Evolutionary conservation across 1,284 basidiomycete species (phyloP), one percentile per base, ranked within the genome.

Genomic region (Chalciporus sp.): DNA sequence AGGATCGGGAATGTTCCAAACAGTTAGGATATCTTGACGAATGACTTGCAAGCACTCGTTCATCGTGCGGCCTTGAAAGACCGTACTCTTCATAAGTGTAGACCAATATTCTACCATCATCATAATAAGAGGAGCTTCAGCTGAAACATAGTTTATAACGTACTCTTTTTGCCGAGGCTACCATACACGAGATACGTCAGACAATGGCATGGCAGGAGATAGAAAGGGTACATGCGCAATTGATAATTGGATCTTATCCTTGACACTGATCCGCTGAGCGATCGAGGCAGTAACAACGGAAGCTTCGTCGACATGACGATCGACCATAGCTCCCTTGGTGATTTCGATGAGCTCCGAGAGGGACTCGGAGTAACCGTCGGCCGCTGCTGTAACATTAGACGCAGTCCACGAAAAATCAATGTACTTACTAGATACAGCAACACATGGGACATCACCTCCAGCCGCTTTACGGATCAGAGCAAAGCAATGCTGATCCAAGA

Each of bases 161-260:
- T 5, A 65, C 68, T 61, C 48, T 61, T 59, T 58, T 56, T 61
- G 27, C 67, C 68, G 5, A 71, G 31, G 8, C 70, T 69, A 42
- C 28, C 28, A 7, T 29, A 0, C 31, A 17, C 8, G 44, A 14
- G 42, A 27, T 26, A 33, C 8, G 37, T 53, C 11, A 16, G 28
- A 11, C 28, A n/a, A 52, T 19, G 11, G 23, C 16, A 28, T 6
- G n/a, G 12, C 9, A 8, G 37, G 7, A 20, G 16, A 17, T 7
- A 11, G 8, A 31, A 35, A 31, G 12, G 17, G n/a, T 6, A 26
- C 57, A 1, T 51, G 63, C 62, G 42, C 23, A 16, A 62, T 57
- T 0, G 64, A 65, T 23, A 31, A 20, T 5, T 63, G 49, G 2
- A 66, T 37, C 5, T 65, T 62, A 11, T 60, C 44, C 42, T 52